phyloP scores from a whole-genome alignment of 495 filamentous ascomycete species.

The Daldinia bambusicola region DNA sequence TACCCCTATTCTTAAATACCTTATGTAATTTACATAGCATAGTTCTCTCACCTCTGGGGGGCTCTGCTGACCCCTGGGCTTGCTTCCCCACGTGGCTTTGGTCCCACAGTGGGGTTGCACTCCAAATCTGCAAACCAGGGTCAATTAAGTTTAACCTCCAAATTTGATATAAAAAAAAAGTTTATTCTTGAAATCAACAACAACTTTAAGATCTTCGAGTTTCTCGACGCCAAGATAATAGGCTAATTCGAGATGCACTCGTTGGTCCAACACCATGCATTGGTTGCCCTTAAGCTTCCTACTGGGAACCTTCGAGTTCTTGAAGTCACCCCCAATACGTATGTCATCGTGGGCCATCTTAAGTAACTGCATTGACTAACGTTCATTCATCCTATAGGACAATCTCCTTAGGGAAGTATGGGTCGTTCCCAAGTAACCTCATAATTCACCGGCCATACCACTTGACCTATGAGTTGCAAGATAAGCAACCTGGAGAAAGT shows the following conservation, averaged over 20 bases:
- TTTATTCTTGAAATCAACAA: slow-evolving; percentile 5
- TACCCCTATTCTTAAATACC: not conserved
- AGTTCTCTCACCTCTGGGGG: slow-evolving; percentile 7
- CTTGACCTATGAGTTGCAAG: slow-evolving; percentile 87
- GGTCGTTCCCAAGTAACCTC: slow-evolving; percentile 83
- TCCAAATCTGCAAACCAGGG: slow-evolving; percentile 10
- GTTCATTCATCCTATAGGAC: slow-evolving; percentile 61
- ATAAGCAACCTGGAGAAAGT: slow-evolving; percentile 65
- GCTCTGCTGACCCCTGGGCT: not conserved
- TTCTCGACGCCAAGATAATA: slow-evolving; percentile 2
- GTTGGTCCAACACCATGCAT: slow-evolving; percentile 69
- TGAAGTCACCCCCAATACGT: slow-evolving; percentile 80
- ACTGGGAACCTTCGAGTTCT: slow-evolving; percentile 71
- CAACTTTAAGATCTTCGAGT: slow-evolving; percentile 6
- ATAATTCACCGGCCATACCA: slow-evolving; percentile 89
- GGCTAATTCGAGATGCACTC: slow-evolving; percentile 43
- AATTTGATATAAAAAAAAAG: slow-evolving; percentile 14
- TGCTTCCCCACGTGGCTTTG: slow-evolving; percentile 9
- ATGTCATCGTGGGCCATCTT: slow-evolving; percentile 55
- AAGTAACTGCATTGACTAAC: slow-evolving; percentile 36
- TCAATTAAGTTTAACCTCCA: slow-evolving; percentile 12
- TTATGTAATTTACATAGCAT: slow-evolving; percentile 7
- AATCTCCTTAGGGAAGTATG: slow-evolving; percentile 89
- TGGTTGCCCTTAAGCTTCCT: slow-evolving; percentile 72
- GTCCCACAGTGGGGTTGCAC: slow-evolving; percentile 13